These are phyloP conservation scores for Xylaria scruposa DNA, from an alignment of 495 filamentous ascomycete genomes.

Conservation along the genomic window DNA sequence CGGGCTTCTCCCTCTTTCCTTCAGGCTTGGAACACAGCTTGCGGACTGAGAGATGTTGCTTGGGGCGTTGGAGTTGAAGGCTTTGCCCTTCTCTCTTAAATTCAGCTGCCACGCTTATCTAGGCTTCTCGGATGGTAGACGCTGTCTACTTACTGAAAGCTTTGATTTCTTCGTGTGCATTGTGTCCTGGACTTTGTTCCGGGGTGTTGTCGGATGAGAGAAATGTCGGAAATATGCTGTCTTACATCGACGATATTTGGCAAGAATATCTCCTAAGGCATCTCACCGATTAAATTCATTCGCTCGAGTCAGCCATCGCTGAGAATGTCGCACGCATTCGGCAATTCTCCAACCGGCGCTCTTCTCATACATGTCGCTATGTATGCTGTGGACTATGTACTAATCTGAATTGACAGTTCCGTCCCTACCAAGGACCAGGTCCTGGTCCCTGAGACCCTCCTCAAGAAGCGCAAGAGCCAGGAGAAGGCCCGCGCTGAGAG, in stretches of 20 bases:
- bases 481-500: slow-evolving; percentile 95
- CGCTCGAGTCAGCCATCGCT: slow-evolving; percentile 81
- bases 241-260: slow-evolving; percentile 9
- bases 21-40: slow-evolving; percentile 54
- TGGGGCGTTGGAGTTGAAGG: slow-evolving; percentile 84
- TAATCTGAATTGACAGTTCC: slow-evolving; percentile 66
- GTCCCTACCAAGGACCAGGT: slow-evolving; percentile 90
- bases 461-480: slow-evolving; percentile 99
- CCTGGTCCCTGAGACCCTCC: slow-evolving; percentile 95
- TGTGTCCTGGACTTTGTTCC: slow-evolving; percentile 63
- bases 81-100: slow-evolving; percentile 79
- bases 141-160: background rate
- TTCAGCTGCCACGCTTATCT: slow-evolving; percentile 69
- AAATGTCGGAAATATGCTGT: slow-evolving; percentile 31
- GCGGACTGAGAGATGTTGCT: slow-evolving; percentile 58
- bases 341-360: slow-evolving; percentile 91
- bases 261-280: slow-evolving; percentile 25
- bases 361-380: slow-evolving; percentile 59
- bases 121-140: background rate
- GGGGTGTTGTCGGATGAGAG: slow-evolving; percentile 85
- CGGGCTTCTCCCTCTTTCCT: slow-evolving; percentile 59
- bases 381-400: slow-evolving; percentile 73
- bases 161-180: slow-evolving; percentile 19
- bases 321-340: slow-evolving; percentile 88
- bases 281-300: slow-evolving; percentile 81